These are phyloP conservation scores for Umbelopsis sp. DNA, from an alignment of 371 early-diverging fungal species.

Conservation along the genomic window DNA sequence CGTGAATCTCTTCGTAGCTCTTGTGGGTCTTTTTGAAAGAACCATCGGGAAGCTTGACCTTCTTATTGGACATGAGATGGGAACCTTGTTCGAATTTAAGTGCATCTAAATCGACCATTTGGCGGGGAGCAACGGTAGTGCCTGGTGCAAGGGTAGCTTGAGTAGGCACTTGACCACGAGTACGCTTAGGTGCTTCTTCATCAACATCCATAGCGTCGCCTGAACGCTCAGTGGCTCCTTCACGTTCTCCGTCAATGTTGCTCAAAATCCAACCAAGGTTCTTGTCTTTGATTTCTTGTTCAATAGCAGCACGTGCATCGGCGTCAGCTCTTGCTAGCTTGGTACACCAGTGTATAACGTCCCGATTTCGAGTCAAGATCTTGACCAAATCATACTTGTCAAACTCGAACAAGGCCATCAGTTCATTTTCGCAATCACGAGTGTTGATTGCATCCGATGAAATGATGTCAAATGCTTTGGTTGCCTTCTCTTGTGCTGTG, in stretches of 20 bases:
- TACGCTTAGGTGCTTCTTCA: slow-evolving; percentile 34
- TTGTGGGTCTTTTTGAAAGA: slow-evolving; percentile 91
- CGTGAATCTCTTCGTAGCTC: slow-evolving; percentile 97
- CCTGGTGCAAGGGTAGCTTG: slow-evolving; percentile 52
- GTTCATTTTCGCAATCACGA: slow-evolving; percentile 92
- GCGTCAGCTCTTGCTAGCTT: slow-evolving; percentile 77
- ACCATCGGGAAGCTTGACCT: slow-evolving; percentile 91
- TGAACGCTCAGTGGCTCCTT: slow-evolving; percentile 72
- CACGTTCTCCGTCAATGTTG: slow-evolving; percentile 66
- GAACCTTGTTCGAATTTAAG: slow-evolving; percentile 90
- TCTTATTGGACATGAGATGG: slow-evolving; percentile 97
- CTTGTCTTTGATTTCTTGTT: slow-evolving; percentile 69
- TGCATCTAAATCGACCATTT: slow-evolving; percentile 79
- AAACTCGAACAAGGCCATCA: slow-evolving; percentile 93
- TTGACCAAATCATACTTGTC: slow-evolving; percentile 94
- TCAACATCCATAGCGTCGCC: slow-evolving; percentile 64
- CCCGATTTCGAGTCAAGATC: slow-evolving; percentile 83
- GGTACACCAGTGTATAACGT: slow-evolving; percentile 91
- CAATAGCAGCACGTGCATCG: slow-evolving; percentile 59
- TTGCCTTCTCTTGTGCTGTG: slow-evolving; percentile 86
- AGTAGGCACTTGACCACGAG: slow-evolving; percentile 47
- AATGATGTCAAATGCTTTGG: slow-evolving; percentile 75
- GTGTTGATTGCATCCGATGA: slow-evolving; percentile 62
- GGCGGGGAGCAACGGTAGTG: slow-evolving; percentile 60
- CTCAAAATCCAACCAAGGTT: slow-evolving; percentile 77